Conservation (phyloP, 2,329 filamentous ascomycete genomes). For the Arachnomyces sp. region DNA sequence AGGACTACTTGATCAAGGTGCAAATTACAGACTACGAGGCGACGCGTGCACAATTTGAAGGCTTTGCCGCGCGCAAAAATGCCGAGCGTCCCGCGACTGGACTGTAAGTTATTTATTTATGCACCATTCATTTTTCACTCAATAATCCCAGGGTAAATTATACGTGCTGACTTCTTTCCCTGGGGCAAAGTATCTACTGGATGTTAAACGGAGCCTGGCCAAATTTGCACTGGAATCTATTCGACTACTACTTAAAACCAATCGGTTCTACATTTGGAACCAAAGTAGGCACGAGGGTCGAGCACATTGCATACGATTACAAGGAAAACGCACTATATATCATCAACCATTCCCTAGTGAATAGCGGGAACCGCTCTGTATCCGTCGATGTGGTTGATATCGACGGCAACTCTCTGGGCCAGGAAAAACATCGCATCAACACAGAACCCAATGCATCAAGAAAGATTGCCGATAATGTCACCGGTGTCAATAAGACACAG, state of each 20-base stretch:
- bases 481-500: conserved; percentile 23
- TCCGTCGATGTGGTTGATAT: conserved; percentile 44
- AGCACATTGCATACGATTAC: conserved; percentile 53
- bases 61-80: conserved; percentile 46
- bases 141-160: background rate
- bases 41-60: conserved; percentile 53
- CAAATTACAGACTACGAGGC: conserved; percentile 61
- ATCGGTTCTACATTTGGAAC: conserved; percentile 54
- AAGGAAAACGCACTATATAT: conserved; percentile 39
- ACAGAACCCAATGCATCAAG: conserved; percentile 43
- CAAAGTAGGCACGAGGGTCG: conserved; percentile 43
- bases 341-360: conserved; percentile 47
- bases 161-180: background rate
- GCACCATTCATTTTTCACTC: background rate
- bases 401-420: conserved; percentile 38
- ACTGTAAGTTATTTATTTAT: conserved; percentile 21
- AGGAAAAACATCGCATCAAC: conserved; percentile 20
- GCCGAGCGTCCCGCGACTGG: conserved; percentile 50
- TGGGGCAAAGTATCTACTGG: conserved; percentile 48
- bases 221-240: conserved; percentile 57
- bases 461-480: conserved; percentile 24
- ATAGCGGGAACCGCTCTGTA: conserved; percentile 36
- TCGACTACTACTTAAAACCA: conserved; percentile 55
- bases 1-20: conserved; percentile 53
- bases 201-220: conserved; percentile 62